Percentiles rank a stretch among this genome's conserved stretches.
Conservation (phyloP, 2,329 filamentous ascomycete species). For the Monilinia vaccinii-corymbosi region DNA sequence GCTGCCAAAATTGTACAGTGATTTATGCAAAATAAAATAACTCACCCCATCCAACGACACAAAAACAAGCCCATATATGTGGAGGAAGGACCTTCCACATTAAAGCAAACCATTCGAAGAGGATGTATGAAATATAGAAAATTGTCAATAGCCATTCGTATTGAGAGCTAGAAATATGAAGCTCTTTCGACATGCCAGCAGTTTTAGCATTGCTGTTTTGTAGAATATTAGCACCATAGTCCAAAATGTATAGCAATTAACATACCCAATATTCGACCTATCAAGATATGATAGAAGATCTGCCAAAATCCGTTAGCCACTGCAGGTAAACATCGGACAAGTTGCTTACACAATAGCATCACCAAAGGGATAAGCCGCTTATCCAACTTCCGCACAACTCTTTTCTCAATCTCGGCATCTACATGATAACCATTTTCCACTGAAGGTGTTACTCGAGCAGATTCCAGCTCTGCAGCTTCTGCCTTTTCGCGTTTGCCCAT, state of each 20-base stretch:
- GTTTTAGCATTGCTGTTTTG: conserved; percentile 40
- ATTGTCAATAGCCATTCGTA: conserved; percentile 35
- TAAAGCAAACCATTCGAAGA: conserved; percentile 33
- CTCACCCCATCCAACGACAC: conserved; percentile 30
- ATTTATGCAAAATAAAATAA: not conserved
- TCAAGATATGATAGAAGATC: conserved; percentile 40
- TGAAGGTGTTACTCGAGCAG: not conserved
- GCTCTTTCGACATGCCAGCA: conserved; percentile 42
- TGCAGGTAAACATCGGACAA: no score
- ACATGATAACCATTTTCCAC: not conserved
- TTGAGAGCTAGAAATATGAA: conserved; percentile 36
- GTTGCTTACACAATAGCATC: conserved; percentile 14
- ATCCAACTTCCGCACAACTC: conserved; percentile 49
- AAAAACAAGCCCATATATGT: conserved; percentile 32
- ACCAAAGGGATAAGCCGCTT: conserved; percentile 40
- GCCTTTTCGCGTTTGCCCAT: not conserved
- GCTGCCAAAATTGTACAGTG: no score
- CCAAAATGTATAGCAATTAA: not conserved
- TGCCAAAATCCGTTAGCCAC: conserved; percentile 14
- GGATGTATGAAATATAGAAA: conserved; percentile 34
- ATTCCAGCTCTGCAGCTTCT: not conserved
- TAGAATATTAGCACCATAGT: not conserved
- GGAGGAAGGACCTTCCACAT: conserved; percentile 33
- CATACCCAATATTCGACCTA: conserved; percentile 40
- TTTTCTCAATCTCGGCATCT: conserved; percentile 32